These are phyloP conservation scores for Podaxis sp. DNA, from an alignment of 768 basidiomycete genomes.

Conservation along the genomic window DNA sequence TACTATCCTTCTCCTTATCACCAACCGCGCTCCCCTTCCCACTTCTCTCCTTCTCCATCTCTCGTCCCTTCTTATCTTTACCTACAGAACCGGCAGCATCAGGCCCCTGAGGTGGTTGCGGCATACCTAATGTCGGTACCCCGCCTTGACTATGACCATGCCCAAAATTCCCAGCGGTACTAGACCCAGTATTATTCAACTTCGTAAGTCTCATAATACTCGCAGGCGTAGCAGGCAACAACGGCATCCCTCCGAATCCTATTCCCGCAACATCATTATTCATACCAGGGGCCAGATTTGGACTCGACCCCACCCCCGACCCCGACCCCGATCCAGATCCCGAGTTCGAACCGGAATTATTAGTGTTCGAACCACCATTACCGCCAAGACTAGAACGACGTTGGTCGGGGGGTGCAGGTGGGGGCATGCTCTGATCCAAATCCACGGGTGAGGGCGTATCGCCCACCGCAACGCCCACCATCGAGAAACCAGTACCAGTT, in stretches of 20 bases:
- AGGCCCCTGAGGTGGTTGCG: neutral
- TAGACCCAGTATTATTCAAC: conserved; percentile 33
- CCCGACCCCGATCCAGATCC: conserved; percentile 5
- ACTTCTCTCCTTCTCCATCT: neutral
- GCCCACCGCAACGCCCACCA: conserved; percentile 17
- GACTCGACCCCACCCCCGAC: neutral
- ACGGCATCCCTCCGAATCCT: neutral
- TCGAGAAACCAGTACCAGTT: neutral
- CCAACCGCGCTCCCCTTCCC: neutral
- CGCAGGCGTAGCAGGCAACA: conserved; percentile 84
- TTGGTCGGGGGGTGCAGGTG: conserved; percentile 41
- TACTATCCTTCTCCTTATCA: neutral
- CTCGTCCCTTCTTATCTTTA: neutral
- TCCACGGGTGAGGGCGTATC: conserved; percentile 88
- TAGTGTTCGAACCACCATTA: neutral
- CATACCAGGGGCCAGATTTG: neutral
- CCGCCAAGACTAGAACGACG: neutral
- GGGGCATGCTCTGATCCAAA: conserved; percentile 68
- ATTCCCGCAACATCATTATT: neutral
- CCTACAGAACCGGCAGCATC: neutral
- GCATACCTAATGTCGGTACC: neutral
- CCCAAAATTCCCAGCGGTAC: neutral
- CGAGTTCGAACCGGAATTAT: neutral
- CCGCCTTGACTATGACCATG: neutral
- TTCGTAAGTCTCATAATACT: conserved; percentile 87